Evolutionary conservation across 495 filamentous ascomycete genomes (phyloP).

Genomic region (Penicillium goetzii): DNA sequence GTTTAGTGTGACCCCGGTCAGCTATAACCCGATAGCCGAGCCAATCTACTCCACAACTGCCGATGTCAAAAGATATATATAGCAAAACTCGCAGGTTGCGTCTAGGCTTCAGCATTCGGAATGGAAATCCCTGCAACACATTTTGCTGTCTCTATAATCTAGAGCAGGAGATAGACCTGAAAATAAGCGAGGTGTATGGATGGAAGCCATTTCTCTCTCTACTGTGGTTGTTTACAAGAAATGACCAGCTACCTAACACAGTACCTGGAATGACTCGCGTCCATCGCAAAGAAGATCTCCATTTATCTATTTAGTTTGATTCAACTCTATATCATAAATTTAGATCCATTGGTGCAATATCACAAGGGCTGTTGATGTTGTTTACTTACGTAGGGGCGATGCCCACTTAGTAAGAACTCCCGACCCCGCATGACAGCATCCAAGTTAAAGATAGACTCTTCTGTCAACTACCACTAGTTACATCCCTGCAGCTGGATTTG

Average conservation of each 20-base stretch:
- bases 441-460: neutral
- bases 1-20: too few relatives aligned
- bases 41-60: neutral
- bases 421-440: conserved; percentile 6
- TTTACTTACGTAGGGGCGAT: neutral
- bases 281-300: too few relatives aligned
- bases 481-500: neutral
- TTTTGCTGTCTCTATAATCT: neutral
- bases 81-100: neutral
- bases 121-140: neutral
- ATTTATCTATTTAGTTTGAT: too few relatives aligned
- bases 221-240: too few relatives aligned
- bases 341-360: too few relatives aligned
- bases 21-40: neutral
- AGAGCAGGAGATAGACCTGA: neutral
- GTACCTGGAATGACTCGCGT: too few relatives aligned
- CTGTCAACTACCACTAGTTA: neutral
- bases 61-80: conserved; percentile 17
- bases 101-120: conserved; percentile 21
- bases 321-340: too few relatives aligned
- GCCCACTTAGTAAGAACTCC: conserved; percentile 5
- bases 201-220: neutral
- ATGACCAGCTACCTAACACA: too few relatives aligned
- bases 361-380: neutral
- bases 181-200: neutral